A percentile compares a stretch with the other conserved stretches of the same genome.
Conservation (phyloP, 2,329 filamentous ascomycete species). For the Raffaelea arxii region DNA sequence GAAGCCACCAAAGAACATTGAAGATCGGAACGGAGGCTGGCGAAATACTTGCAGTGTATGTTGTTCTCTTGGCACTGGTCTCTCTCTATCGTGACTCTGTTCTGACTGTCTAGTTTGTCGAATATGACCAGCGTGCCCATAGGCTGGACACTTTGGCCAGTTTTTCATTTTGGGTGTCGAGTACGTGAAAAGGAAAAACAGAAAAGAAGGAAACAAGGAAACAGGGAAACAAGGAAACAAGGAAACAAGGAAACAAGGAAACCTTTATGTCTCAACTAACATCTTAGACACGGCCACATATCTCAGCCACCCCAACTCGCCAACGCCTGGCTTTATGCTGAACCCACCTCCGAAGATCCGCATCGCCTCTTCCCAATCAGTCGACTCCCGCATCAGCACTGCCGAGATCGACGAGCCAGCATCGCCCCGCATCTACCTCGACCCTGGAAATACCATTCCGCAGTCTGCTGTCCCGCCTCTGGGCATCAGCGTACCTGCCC, state of each 20-base stretch:
- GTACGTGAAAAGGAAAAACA: too few relatives aligned
- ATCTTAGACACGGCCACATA: conserved; percentile 30
- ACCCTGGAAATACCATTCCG: conserved; percentile 16
- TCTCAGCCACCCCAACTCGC: conserved; percentile 52
- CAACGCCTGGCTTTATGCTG: conserved; percentile 64
- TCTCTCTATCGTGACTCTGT: neutral
- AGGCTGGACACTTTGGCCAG: conserved; percentile 77
- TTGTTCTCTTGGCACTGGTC: conserved; percentile 7
- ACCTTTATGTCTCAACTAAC: neutral
- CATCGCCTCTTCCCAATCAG: conserved; percentile 77
- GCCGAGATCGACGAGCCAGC: conserved; percentile 53
- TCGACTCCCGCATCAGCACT: conserved; percentile 71
- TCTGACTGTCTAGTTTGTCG: conserved; percentile 62
- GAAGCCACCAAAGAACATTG: conserved; percentile 72
- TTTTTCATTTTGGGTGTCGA: conserved; percentile 93
- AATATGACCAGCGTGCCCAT: conserved; percentile 92
- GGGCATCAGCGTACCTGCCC: conserved; percentile 4
- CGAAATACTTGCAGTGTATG: conserved; percentile 84
- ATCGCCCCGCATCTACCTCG: conserved; percentile 32
- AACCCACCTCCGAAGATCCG: conserved; percentile 66
- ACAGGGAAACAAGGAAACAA: too few relatives aligned
- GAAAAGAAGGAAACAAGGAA: too few relatives aligned
- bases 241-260: too few relatives aligned
- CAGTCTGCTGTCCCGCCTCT: conserved; percentile 14
- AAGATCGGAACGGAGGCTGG: conserved; percentile 87